Evolutionary conservation across 805 yeast species (phyloP).

Genomic region (Metahyphopichia silvanorum): DNA sequence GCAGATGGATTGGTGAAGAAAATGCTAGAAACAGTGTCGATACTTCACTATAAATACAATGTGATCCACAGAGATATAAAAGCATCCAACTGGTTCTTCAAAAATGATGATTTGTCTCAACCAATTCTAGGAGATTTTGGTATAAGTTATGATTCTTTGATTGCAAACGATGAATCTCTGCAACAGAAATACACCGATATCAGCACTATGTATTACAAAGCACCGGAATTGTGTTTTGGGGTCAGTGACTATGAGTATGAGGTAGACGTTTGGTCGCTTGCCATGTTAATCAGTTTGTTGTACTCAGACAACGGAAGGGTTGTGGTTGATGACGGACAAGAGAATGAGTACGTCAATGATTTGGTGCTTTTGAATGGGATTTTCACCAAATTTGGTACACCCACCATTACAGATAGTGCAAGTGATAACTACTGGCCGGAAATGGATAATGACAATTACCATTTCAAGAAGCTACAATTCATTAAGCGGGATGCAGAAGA

Average conservation of each 20-base stretch:
- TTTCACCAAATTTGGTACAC: conserved; percentile 62
- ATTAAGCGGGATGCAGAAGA: conserved; percentile 5
- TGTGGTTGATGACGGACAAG: conserved; percentile 28
- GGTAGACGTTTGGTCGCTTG: conserved; percentile 73
- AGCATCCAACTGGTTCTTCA: conserved; percentile 34
- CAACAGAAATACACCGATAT: conserved; percentile 51
- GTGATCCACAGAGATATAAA: conserved; percentile 43
- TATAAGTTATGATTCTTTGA: conserved; percentile 29
- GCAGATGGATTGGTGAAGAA: conserved; percentile 11
- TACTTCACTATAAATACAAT: conserved; percentile 25
- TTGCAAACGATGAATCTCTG: conserved; percentile 35
- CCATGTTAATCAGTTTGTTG: conserved; percentile 56
- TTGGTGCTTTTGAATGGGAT: conserved; percentile 54
- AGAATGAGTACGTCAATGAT: conserved; percentile 47
- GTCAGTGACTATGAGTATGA: conserved; percentile 48
- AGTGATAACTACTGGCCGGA: conserved; percentile 29
- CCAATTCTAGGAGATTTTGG: conserved; percentile 66
- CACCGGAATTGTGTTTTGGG: conserved; percentile 73
- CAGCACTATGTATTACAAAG: conserved; percentile 63
- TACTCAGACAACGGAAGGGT: conserved; percentile 31
- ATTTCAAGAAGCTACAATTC: conserved; percentile 27
- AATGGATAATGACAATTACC: conserved; percentile 26
- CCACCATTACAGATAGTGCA: conserved; percentile 20
- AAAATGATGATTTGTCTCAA: conserved; percentile 9
- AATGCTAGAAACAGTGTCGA: conserved; percentile 21